These are phyloP conservation scores for Hanseniaspora nectarophila DNA, from an alignment of 805 yeast genomes.

Conservation along the genomic window DNA sequence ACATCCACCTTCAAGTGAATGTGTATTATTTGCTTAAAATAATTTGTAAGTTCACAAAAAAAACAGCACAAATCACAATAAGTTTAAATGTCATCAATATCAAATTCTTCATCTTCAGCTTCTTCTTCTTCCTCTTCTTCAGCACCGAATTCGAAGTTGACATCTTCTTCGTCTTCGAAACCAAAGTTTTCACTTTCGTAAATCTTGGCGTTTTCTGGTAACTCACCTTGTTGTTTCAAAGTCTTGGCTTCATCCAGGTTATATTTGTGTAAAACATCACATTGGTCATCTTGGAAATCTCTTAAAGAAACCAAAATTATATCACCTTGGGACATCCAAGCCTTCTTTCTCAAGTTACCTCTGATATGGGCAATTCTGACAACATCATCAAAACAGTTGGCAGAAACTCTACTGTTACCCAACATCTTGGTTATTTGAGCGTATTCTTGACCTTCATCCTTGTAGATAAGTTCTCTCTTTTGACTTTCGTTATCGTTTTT, in stretches of 20 bases:
- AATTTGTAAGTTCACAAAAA: too few relatives aligned
- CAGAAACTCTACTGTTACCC: constrained; percentile 96
- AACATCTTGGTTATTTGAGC: constrained; percentile 97
- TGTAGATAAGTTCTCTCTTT: constrained; percentile 84
- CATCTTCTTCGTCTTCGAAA: constrained; percentile 92
- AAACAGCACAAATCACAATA: too few relatives aligned
- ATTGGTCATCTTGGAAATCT: constrained; percentile 96
- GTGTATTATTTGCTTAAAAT: too few relatives aligned
- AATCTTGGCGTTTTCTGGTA: constrained; percentile 93
- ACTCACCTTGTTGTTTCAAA: constrained; percentile 86
- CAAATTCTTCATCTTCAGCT: constrained; percentile 50
- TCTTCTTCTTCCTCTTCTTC: constrained; percentile 73
- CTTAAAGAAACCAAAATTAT: constrained; percentile 89
- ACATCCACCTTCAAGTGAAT: too few relatives aligned
- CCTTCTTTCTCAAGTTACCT: constrained; percentile 98
- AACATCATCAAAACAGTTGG: constrained; percentile 84
- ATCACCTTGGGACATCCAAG: constrained; percentile 99
- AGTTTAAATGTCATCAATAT: constrained; percentile 82
- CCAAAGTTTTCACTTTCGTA: constrained; percentile 96
- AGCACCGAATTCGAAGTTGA: constrained; percentile 94
- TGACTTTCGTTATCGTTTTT: constrained; percentile 84
- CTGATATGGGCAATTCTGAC: constrained; percentile 95
- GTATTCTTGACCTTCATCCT: constrained; percentile 96
- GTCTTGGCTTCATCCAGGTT: constrained; percentile 97
- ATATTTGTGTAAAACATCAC: constrained; percentile 95